phyloP scores from a whole-genome alignment of 129 eudicot genomes.

The Tagetes patula region DNA sequence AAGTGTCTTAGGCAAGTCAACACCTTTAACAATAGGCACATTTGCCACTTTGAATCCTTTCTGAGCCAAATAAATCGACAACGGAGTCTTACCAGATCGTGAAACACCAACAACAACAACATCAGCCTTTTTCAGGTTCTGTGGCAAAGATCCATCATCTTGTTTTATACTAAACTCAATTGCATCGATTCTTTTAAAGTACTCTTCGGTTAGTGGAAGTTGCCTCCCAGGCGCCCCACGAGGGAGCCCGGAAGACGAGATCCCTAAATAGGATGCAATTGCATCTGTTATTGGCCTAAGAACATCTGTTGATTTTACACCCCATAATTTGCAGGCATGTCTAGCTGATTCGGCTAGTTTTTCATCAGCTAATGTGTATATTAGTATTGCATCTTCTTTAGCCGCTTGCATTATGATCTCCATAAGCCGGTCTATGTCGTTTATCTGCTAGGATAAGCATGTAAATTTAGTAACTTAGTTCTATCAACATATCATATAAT shows the following conservation, averaged over 20 bases:
- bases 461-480: not conserved
- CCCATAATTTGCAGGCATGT: constrained; percentile 60
- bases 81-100: constrained; percentile 72
- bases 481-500: no score
- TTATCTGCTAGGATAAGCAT: constrained; percentile 37
- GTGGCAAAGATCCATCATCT: constrained; percentile 71
- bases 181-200: constrained; percentile 64
- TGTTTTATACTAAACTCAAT: constrained; percentile 71
- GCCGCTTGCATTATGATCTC: constrained; percentile 70
- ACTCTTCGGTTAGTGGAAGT: constrained; percentile 44
- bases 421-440: constrained; percentile 57
- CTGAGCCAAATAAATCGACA: constrained; percentile 67
- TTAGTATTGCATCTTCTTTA: constrained; percentile 62
- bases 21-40: constrained; percentile 62
- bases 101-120: constrained; percentile 70
- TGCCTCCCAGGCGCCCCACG: constrained; percentile 68
- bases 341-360: constrained; percentile 57
- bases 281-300: constrained; percentile 65
- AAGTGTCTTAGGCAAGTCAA: constrained; percentile 50
- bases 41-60: constrained; percentile 83
- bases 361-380: constrained; percentile 75
- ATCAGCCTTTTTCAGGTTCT: constrained; percentile 52
- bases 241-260: constrained; percentile 67
- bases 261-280: constrained; percentile 60
- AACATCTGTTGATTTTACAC: constrained; percentile 52